Conservation (phyloP, 2,329 filamentous ascomycete species). For the Phyllosticta paracitricarpa region DNA sequence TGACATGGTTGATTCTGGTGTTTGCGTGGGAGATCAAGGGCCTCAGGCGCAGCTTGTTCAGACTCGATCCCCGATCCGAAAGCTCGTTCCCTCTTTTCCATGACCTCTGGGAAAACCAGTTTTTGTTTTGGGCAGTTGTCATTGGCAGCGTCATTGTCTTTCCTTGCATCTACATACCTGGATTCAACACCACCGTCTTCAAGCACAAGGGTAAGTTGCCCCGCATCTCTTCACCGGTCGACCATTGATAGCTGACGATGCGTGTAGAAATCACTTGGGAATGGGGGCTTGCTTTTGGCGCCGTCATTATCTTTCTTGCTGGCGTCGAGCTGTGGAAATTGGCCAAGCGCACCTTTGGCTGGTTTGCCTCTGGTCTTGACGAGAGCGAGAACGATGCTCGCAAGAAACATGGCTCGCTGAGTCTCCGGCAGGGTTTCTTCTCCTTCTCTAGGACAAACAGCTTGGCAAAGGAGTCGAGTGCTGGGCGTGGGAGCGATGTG, state of each 20-base stretch:
- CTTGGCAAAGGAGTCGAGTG: constrained; percentile 4
- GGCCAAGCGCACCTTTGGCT: constrained; percentile 14
- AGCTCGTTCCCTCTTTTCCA: constrained; percentile 14
- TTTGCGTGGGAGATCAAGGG: constrained; percentile 18
- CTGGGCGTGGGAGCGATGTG: neutral
- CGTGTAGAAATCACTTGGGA: constrained; percentile 15
- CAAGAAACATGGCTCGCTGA: constrained; percentile 3
- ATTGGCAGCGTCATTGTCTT: constrained; percentile 48
- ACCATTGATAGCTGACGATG: neutral
- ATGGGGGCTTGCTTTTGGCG: constrained; percentile 14
- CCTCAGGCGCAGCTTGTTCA: constrained; percentile 17
- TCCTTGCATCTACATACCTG: constrained; percentile 37
- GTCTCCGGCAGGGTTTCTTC: constrained; percentile 16
- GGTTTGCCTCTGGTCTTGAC: constrained; percentile 14
- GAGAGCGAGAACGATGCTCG: constrained; percentile 6
- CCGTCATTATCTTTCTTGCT: constrained; percentile 14
- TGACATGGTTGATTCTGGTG: constrained; percentile 18
- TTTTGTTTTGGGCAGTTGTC: constrained; percentile 53
- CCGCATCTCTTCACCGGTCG: too few relatives aligned
- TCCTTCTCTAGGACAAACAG: constrained; percentile 14
- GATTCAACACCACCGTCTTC: constrained; percentile 18
- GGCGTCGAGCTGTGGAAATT: constrained; percentile 18
- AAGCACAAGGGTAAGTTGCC: constrained; percentile 13
- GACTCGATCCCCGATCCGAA: constrained; percentile 14
- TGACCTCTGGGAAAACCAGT: constrained; percentile 16